A percentile compares a stretch with the other conserved stretches of the same genome.
phyloP scores from a whole-genome alignment of 257 asterid species.

The Penstemon barbatus region DNA sequence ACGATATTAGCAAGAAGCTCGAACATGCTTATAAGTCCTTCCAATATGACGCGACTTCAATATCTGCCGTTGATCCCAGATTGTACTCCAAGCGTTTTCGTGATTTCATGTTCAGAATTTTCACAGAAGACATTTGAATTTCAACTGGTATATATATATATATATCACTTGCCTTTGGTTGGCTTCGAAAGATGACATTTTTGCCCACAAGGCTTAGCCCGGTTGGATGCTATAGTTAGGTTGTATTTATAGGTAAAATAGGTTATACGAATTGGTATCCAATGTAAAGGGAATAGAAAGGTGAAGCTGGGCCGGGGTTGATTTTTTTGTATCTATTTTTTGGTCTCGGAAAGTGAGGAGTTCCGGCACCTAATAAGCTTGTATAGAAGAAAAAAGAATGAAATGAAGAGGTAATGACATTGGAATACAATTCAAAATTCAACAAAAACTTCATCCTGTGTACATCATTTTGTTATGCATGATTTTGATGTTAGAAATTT shows the following conservation, averaged over 20 bases:
- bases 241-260: conserved; percentile 29
- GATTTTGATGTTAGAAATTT: conserved; percentile 1
- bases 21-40: conserved; percentile 47
- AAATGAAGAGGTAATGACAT: conserved; percentile 4
- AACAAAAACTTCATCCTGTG: conserved; percentile 14
- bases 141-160: background rate
- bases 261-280: conserved; percentile 29
- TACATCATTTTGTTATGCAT: conserved; percentile 8
- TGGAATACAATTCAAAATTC: conserved; percentile 21
- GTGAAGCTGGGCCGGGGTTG: conserved; percentile 35
- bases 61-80: conserved; percentile 43
- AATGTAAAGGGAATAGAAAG: conserved; percentile 41
- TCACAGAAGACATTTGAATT: conserved; percentile 34
- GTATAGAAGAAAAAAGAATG: conserved; percentile 27
- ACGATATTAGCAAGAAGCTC: conserved; percentile 46
- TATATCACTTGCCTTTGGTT: conserved; percentile 1
- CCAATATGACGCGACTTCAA: conserved; percentile 44
- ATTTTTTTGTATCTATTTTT: conserved; percentile 27
- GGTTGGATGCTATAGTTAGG: conserved; percentile 10
- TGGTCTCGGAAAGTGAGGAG: conserved; percentile 19
- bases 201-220: conserved; percentile 10
- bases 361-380: conserved; percentile 27
- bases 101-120: conserved; percentile 38
- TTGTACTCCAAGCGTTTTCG: conserved; percentile 46
- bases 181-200: conserved; percentile 8